Evolutionary conservation across 2,329 filamentous ascomycete genomes (phyloP).

Genomic region (Calonectria naviculata): DNA sequence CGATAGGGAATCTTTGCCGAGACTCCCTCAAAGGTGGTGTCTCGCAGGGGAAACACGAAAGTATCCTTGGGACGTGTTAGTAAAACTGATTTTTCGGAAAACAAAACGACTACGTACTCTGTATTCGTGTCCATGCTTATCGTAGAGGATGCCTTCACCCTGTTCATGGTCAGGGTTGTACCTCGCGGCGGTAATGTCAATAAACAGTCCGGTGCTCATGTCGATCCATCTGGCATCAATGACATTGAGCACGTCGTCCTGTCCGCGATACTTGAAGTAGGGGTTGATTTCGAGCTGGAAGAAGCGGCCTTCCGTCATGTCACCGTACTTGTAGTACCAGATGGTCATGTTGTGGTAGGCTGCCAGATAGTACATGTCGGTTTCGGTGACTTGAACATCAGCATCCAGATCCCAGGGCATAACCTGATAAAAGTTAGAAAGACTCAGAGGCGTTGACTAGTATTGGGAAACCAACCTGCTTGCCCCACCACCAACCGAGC

Average conservation of each 20-base stretch:
- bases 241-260: conserved; percentile 52
- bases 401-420: conserved; percentile 84
- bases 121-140: conserved; percentile 64
- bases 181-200: conserved; percentile 63
- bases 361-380: conserved; percentile 74
- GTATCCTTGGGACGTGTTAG: conserved; percentile 52
- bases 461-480: conserved; percentile 47
- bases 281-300: conserved; percentile 64
- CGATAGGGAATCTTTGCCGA: conserved; percentile 73
- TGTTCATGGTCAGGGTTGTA: conserved; percentile 57
- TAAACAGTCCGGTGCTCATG: conserved; percentile 57
- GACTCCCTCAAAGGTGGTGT: conserved; percentile 75
- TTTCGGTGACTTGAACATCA: conserved; percentile 77
- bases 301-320: conserved; percentile 51
- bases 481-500: conserved; percentile 89
- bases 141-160: conserved; percentile 58
- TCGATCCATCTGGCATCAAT: conserved; percentile 64
- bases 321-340: conserved; percentile 55
- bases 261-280: conserved; percentile 50
- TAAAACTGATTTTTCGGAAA: not conserved
- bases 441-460: not conserved
- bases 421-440: conserved; percentile 55
- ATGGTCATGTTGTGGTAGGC: conserved; percentile 72
- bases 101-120: conserved; percentile 45
- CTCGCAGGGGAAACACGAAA: conserved; percentile 76